Evolutionary conservation across 345 rosid genomes (phyloP).

Genomic region (Moricandia arvensis): DNA sequence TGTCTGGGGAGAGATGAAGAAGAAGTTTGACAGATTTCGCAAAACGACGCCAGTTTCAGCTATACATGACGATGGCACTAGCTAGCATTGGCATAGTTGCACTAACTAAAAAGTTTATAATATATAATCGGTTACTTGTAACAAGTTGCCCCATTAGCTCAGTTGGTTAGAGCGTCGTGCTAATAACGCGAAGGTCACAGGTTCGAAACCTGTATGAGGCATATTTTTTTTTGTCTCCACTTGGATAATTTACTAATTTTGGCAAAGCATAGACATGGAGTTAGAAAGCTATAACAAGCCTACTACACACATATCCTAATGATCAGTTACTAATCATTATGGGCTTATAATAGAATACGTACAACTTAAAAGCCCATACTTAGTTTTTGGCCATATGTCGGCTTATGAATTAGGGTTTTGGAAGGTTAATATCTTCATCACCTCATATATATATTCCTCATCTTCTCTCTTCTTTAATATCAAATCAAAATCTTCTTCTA

Average conservation of each 20-base stretch:
- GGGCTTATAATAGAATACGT: background rate
- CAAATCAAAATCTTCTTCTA: background rate
- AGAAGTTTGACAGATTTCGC: background rate
- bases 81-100: background rate
- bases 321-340: background rate
- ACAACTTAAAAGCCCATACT: background rate
- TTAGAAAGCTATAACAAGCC: background rate
- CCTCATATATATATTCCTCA: constrained; percentile 6
- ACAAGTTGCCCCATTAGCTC: constrained; percentile 28
- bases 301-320: background rate
- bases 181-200: constrained; percentile 87
- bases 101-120: too few relatives aligned
- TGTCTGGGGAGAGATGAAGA: constrained; percentile 12
- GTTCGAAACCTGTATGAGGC: constrained; percentile 36
- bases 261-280: background rate
- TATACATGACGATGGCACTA: background rate
- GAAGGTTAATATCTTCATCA: background rate
- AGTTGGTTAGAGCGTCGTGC: constrained; percentile 88
- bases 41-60: background rate
- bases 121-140: background rate
- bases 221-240: background rate
- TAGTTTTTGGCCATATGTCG: background rate
- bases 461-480: background rate
- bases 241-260: background rate
- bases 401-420: constrained; percentile 20